Conservation (phyloP, 345 rosid species). For the Leavenworthia alabamica region DNA sequence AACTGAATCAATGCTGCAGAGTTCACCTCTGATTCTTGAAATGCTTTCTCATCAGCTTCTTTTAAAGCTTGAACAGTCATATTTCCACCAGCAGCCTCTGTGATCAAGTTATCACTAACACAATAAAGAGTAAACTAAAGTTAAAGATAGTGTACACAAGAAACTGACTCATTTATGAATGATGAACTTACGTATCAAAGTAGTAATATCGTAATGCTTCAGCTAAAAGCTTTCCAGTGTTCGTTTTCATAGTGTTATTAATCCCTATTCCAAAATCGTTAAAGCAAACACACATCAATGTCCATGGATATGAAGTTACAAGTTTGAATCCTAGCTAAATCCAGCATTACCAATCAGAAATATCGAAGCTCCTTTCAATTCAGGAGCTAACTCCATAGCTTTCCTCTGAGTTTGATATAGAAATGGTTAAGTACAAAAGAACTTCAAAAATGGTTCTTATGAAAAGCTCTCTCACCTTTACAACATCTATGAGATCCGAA, state of each 20-base stretch:
- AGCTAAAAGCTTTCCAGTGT: conserved; percentile 58
- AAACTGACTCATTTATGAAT: too few species aligned
- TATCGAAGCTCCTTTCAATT: conserved; percentile 71
- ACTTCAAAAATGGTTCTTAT: neutral
- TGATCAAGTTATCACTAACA: conserved; percentile 70
- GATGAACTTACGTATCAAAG: conserved; percentile 57
- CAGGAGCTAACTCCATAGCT: conserved; percentile 54
- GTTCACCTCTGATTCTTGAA: conserved; percentile 64
- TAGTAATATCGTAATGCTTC: conserved; percentile 62
- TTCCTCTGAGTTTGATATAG: conserved; percentile 46
- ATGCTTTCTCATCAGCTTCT: conserved; percentile 66
- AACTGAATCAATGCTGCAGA: neutral
- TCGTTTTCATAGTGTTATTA: conserved; percentile 50
- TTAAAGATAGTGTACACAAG: neutral
- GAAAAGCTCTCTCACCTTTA: conserved; percentile 41
- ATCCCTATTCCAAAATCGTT: conserved; percentile 39
- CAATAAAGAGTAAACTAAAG: neutral
- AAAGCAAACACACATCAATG: conserved; percentile 23
- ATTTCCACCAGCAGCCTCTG: conserved; percentile 81
- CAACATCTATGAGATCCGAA: conserved; percentile 24
- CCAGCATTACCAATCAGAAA: conserved; percentile 65
- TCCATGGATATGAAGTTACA: neutral
- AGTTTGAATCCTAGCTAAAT: conserved; percentile 5
- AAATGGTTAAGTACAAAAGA: conserved; percentile 19
- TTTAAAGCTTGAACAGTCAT: conserved; percentile 43